Base-by-base conservation (phyloP, 1,284 basidiomycete species). In the Melampsora americana region DNA sequence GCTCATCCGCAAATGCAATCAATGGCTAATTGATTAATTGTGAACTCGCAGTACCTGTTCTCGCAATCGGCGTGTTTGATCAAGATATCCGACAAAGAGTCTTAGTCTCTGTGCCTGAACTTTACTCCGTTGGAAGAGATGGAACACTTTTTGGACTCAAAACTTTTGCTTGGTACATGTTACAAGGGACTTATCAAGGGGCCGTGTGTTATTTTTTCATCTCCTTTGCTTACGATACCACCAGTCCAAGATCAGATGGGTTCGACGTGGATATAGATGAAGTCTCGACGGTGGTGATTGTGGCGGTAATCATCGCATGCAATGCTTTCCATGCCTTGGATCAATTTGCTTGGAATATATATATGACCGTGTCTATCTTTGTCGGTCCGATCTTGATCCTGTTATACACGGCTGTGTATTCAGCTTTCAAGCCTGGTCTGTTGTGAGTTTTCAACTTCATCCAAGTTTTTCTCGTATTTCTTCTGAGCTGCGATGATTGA, bases 51-150 rank as follows among this genome's bases (percentile, higher is more conserved):
- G 73, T 76, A 28, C 94, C 95, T 62, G 95, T 97, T 78, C 92
- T 99, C 81, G 95, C 89, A n/a, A 92, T 98, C 77, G 95, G 95
- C 78, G 84, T 98, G 66, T 98, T 99, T 82, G 96, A 99, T 83
- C 90, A 94, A 53, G 88, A 95, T 80, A 87, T 90, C 78, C 89
- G 59, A 7, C 56, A 68, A 46, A 88, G 92, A 80, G 88, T 92
- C 48, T 86, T 99, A 64, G 96, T 99, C 92, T 88, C 89, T 32
- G 85, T 98, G 28, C 96, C 96, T 2, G 92, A 96, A 83, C 86
- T 99, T 20, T 99, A 99, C 83, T 87, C 87, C 69, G 89, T 88
- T 80, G 91, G 93, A 50, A 87, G 94, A 46, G 87, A 92, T 82
- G 90, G 91, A 50, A 86, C 85, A 53, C 95, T 93, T 88, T 99